Evolutionary conservation across 192 early-diverging fungal species (phyloP), one percentile per base, ranked within the genome.

Genomic region (Pecoramyces ruminantium): DNA sequence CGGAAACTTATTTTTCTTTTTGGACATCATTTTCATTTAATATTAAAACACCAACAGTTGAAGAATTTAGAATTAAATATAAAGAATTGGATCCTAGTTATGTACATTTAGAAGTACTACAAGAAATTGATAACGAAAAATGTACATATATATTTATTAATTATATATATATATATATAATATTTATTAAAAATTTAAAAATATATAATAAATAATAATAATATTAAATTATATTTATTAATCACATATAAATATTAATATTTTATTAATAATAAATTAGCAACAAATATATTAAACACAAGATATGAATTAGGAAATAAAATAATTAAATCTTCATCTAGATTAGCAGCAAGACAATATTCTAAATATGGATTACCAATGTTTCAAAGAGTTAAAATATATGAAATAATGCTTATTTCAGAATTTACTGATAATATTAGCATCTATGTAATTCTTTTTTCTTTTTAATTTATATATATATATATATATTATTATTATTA

Each of bases 351-450:
- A 17, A 80, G 79, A 13, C 29, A 82, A 29, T 87, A 81, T 81
- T 84, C 84, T 17, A 85, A 86, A 78, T 78, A 78, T 40, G 89
- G 89, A 5, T 80, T 90, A 29, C 87, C 89, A 15, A 29, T 79
- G 13, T 82, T 82, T 51, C 42, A 85, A 16, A 83, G 89, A 27
- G 81, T 85, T 29, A 25, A 58, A 29, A 80, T 90, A 30, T 90
- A 87, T 87, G 84, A 87, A 78, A 78, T 86, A 25, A 81, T 87
- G 38, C 17, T 89, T 15, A 84, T 87, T 58, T 84, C 87, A 11
- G 87, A 87, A 29, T 77, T 89, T 18, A 34, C 81, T 25, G 82
- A 84, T 4, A 80, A 84, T 77, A 79, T 79, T 17, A 38, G 25
- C 4, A 29, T 29, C 77, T 81, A 83, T 67, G 85, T 86, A 86